Percentiles rank a stretch among this genome's conserved stretches.
Conservation (phyloP, 768 basidiomycete genomes). For the Pleurotus salmoneostramineus region DNA sequence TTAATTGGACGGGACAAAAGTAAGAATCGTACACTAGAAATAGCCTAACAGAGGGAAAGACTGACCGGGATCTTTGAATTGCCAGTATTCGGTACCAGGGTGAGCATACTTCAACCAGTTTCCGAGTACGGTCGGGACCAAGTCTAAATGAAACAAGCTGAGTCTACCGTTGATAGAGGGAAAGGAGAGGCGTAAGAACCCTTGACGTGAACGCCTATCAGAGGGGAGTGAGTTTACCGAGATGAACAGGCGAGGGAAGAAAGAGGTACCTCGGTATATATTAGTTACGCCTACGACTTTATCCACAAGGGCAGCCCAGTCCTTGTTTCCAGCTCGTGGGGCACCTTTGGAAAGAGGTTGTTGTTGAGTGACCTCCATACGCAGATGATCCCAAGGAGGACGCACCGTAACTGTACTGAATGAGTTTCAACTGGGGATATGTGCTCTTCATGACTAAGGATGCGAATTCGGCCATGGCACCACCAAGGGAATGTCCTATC, state of each 20-base stretch:
- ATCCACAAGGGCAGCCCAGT: neutral
- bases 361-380: neutral
- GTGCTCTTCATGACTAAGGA: neutral
- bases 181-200: too few species aligned
- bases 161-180: too few species aligned
- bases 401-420: neutral
- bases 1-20: too few species aligned
- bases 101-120: too few species aligned
- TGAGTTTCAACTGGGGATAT: neutral
- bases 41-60: neutral
- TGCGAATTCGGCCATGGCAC: constrained; percentile 2
- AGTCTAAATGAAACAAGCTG: neutral
- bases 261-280: neutral
- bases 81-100: constrained; percentile 1
- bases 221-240: neutral
- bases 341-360: neutral
- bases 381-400: neutral
- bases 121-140: neutral
- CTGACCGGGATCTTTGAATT: constrained; percentile 2
- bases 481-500: constrained; percentile 1
- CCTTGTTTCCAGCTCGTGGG: neutral
- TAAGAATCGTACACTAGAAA: neutral
- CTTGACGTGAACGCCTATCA: constrained; percentile 2
- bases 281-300: neutral
- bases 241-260: neutral